Base-by-base conservation (phyloP, 2,329 filamentous ascomycete genomes). In the Arthrobotrys megalospora region DNA sequence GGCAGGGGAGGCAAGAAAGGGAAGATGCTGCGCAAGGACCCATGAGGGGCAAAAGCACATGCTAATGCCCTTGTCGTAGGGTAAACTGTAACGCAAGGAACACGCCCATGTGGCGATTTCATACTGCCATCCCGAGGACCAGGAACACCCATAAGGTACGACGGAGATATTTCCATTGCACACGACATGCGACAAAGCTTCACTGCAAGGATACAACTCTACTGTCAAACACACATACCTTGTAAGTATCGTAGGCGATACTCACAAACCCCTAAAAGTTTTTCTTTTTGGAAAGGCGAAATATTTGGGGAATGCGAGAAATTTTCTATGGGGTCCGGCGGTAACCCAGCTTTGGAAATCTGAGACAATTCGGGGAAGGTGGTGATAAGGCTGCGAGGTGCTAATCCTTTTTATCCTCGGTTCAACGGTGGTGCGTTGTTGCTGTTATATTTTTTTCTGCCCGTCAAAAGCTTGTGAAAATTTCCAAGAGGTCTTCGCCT, bases 361-460 rank as follows among this genome's bases (percentile, higher is more conserved):
- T 73, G 69, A 73, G 69, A 73, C 69, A 73, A 5, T 53, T 64
- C 48, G 69, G 69, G 52, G 62, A 73, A 71, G 36, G 69, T 73
- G 45, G 50, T 53, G 60, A 73, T 66, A 73, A 73, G 55, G 69
- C 50, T 65, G 50, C 60, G 36, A 64, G 34, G 48, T 21, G 36
- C 47, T 16, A 48, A 21, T 19, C 19, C 55, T 1, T 48, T 60
- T 58, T 66, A 66, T 43, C 69, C 69, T 73, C 69, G 69, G 69
- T 32, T 47, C 38, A 41, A 32, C 14, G 10, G 21, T 16, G 52
- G 47, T 66, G 69, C 28, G 69, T 73, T 73, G 69, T 60, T 48
- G 38, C 24, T 66, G 60, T 73, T 38, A 21, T 50, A 48, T 66
- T 41, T 45, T 24, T 45, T 21, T 58, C 24, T 60, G 36, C 16